A percentile compares a stretch with the other conserved stretches of the same genome.
Conservation (phyloP, 441 rosid species). For the Cnidoscolus chayamansa region DNA sequence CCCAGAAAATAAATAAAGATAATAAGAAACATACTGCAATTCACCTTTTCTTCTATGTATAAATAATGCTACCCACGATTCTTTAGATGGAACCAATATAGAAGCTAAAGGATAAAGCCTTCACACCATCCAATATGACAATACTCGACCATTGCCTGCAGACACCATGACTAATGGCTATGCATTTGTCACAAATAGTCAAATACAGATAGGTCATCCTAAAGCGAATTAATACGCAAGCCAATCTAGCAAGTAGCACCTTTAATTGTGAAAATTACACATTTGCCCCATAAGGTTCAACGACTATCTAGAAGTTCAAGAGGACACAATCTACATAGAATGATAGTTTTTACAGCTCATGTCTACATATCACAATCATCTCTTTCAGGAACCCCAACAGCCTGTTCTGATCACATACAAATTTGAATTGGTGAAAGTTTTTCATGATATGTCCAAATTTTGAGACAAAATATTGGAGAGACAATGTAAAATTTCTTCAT, state of each 20-base stretch:
- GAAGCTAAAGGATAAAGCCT: not conserved
- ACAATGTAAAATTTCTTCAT: not conserved
- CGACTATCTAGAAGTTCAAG: not conserved
- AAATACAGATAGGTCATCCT: not conserved
- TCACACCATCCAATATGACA: not conserved
- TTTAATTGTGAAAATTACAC: not conserved
- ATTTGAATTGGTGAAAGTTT: not conserved
- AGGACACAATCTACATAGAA: not conserved
- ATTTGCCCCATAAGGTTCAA: not conserved
- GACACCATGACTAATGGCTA: not conserved
- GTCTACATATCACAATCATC: not conserved
- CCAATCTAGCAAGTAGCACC: not conserved
- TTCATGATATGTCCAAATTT: not conserved
- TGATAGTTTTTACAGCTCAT: not conserved
- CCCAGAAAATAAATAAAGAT: not conserved
- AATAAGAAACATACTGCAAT: not conserved
- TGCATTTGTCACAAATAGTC: not conserved
- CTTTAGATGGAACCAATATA: not conserved
- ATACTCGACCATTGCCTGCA: not conserved
- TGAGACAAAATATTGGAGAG: not conserved
- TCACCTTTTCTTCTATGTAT: not conserved
- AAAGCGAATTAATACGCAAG: not conserved
- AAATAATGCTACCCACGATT: not conserved
- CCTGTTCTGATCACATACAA: not conserved
- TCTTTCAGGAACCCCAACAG: not conserved